A percentile compares a stretch with the other conserved stretches of the same genome.
Evolutionary conservation across 176 grass and related monocot species (phyloP).

Genomic region (Ampelocalamus luodianensis): DNA sequence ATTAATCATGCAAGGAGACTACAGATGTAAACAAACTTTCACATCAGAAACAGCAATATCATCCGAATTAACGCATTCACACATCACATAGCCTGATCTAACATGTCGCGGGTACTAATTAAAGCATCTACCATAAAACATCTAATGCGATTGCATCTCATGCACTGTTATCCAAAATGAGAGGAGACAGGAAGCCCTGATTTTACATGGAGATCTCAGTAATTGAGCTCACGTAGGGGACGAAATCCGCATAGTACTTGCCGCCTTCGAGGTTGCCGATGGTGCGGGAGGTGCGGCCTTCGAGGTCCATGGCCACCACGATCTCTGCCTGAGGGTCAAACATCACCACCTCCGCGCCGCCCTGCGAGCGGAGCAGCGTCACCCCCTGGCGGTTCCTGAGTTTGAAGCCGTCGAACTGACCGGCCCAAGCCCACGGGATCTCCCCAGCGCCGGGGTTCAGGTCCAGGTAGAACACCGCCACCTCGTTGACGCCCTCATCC

Average conservation of each 20-base stretch:
- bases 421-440: background rate
- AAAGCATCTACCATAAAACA: background rate
- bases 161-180: background rate
- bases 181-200: background rate
- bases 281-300: conserved; percentile 34
- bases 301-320: conserved; percentile 47
- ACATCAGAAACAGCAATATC: background rate
- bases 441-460: background rate
- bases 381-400: conserved; percentile 30
- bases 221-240: conserved; percentile 59
- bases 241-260: conserved; percentile 37
- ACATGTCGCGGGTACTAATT: background rate
- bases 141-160: background rate
- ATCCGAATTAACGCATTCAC: background rate
- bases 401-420: conserved; percentile 3
- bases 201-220: conserved; percentile 47
- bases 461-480: background rate
- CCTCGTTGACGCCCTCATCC: background rate
- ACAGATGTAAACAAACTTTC: background rate
- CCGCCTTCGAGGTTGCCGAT: background rate
- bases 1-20: background rate
- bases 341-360: conserved; percentile 46
- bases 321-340: conserved; percentile 18
- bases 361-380: conserved; percentile 48
- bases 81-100: background rate